Evolutionary conservation across 345 rosid genomes (phyloP).

Genomic region (Hypericum perforatum): DNA sequence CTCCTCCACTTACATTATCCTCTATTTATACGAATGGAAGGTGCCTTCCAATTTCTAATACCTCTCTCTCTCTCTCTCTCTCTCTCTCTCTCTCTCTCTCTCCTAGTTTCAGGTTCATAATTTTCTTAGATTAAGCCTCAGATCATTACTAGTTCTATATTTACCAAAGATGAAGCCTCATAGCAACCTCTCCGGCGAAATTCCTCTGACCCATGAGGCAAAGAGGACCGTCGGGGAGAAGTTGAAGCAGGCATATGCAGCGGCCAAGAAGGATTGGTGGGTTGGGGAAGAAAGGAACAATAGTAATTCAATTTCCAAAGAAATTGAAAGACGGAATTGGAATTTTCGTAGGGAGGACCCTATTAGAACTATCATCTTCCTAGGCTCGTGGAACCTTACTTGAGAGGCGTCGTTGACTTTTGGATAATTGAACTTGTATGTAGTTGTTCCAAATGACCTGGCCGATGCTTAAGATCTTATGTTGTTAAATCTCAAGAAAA

Average conservation of each 20-base stretch:
- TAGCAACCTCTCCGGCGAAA: neutral
- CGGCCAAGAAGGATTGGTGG: neutral
- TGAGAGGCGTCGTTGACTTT: neutral
- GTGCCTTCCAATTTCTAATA: too few species aligned
- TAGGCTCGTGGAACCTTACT: conserved; percentile 9
- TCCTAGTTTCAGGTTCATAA: too few species aligned
- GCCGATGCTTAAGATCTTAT: too few species aligned
- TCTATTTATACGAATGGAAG: too few species aligned
- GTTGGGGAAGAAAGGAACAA: neutral
- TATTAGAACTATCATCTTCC: conserved; percentile 12
- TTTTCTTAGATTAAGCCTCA: too few species aligned
- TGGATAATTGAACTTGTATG: too few species aligned
- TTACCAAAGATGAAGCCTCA: neutral
- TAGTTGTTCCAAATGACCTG: too few species aligned
- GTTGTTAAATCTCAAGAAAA: too few species aligned
- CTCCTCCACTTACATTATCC: too few species aligned
- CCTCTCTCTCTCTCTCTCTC: too few species aligned
- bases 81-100: too few species aligned
- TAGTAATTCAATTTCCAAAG: conserved; percentile 2
- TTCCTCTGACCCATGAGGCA: neutral
- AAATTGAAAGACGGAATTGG: conserved; percentile 6
- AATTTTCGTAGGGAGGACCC: conserved; percentile 5
- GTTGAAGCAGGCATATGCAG: conserved; percentile 7
- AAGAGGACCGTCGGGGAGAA: conserved; percentile 4
- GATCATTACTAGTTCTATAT: too few species aligned